Conservation (phyloP, 2,329 filamentous ascomycete species). For the Penicillium sp. region DNA sequence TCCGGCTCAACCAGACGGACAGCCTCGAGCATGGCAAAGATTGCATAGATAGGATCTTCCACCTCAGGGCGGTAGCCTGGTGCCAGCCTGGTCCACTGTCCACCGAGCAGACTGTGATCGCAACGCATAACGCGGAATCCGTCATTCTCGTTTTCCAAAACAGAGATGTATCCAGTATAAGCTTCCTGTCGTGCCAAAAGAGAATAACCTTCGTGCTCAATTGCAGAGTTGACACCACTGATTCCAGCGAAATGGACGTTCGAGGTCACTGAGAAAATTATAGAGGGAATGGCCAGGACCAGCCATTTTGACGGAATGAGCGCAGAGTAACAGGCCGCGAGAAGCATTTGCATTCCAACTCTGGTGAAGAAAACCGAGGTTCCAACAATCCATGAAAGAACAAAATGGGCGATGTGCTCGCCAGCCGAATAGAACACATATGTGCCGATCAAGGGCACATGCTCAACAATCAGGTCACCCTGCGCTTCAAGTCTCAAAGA, state of each 20-base stretch:
- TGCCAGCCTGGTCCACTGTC: slow-evolving; percentile 70
- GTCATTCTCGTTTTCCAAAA: slow-evolving; percentile 69
- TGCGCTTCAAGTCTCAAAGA: slow-evolving; percentile 55
- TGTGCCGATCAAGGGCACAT: slow-evolving; percentile 62
- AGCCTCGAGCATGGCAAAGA: slow-evolving; percentile 95
- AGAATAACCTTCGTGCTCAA: slow-evolving; percentile 66
- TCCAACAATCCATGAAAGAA: slow-evolving; percentile 56
- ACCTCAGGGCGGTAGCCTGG: slow-evolving; percentile 54
- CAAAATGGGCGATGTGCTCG: slow-evolving; percentile 40
- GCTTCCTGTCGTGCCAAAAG: slow-evolving; percentile 82
- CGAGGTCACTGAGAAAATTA: slow-evolving; percentile 60
- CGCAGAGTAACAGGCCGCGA: slow-evolving; percentile 63
- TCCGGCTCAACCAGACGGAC: slow-evolving; percentile 71
- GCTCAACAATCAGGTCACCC: slow-evolving; percentile 59
- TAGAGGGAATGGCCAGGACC: slow-evolving; percentile 65
- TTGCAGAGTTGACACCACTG: slow-evolving; percentile 61
- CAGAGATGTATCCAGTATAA: slow-evolving; percentile 85
- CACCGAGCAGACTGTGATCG: slow-evolving; percentile 90
- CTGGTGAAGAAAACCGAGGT: slow-evolving; percentile 64
- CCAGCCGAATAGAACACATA: slow-evolving; percentile 61
- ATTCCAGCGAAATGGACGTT: slow-evolving; percentile 73
- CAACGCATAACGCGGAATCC: slow-evolving; percentile 82
- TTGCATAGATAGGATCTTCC: slow-evolving; percentile 85
- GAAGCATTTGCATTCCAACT: slow-evolving; percentile 66
- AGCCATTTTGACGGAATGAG: slow-evolving; percentile 68